These are phyloP conservation scores for Intubia oerlemansii DNA, from an alignment of 2,329 filamentous ascomycete species.

Conservation along the genomic window DNA sequence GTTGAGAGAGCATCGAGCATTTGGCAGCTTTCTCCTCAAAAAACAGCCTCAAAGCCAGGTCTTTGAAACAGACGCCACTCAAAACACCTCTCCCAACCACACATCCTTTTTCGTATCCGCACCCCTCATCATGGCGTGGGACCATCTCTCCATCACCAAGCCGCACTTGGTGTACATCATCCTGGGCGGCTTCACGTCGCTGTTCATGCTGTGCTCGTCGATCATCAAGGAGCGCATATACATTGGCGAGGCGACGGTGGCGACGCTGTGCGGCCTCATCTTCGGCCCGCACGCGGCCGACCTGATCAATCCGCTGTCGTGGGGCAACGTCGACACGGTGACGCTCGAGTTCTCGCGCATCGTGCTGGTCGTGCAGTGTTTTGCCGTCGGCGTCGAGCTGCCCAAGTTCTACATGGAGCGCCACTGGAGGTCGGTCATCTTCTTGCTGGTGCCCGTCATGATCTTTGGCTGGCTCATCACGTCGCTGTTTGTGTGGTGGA, in stretches of 20 bases:
- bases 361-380: conserved; percentile 80
- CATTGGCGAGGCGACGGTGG: conserved; percentile 94
- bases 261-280: conserved; percentile 70
- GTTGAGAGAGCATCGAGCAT: no score
- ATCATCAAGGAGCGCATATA: conserved; percentile 97
- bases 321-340: conserved; percentile 71
- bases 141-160: conserved; percentile 68
- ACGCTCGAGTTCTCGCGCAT: conserved; percentile 80
- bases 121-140: conserved; percentile 53
- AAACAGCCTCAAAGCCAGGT: no score
- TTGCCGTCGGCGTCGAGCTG: conserved; percentile 77
- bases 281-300: conserved; percentile 72
- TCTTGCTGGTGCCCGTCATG: conserved; percentile 89
- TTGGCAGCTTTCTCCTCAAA: no score
- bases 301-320: conserved; percentile 52
- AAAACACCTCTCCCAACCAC: no score
- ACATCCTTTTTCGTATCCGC: no score
- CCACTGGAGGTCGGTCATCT: conserved; percentile 82
- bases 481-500: conserved; percentile 86
- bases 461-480: conserved; percentile 87
- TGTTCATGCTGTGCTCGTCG: conserved; percentile 97
- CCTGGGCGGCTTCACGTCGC: conserved; percentile 83
- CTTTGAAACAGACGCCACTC: no score
- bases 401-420: conserved; percentile 93
- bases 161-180: conserved; percentile 98